Conservation (phyloP, 768 basidiomycete genomes). For the Porphyrellus cyaneotinctus region DNA sequence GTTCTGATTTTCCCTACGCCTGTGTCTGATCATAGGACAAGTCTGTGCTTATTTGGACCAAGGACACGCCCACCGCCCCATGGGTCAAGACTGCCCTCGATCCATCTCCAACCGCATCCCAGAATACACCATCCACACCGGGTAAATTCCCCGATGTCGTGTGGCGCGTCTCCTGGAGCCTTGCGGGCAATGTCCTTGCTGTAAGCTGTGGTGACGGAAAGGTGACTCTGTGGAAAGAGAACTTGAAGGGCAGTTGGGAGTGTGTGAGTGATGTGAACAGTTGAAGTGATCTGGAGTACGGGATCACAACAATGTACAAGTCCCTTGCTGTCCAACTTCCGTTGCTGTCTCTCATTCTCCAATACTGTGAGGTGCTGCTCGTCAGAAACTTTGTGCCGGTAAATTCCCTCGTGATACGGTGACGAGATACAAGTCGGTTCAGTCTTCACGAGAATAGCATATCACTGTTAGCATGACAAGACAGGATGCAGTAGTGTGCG, state of each 20-base stretch:
- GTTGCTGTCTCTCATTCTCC: too few relatives aligned
- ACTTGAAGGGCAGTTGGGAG: constrained; percentile 91
- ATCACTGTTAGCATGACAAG: background rate
- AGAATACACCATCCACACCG: constrained; percentile 42
- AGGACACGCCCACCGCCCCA: constrained; percentile 64
- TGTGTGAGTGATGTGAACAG: constrained; percentile 94
- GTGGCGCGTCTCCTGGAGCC: constrained; percentile 98
- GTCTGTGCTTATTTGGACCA: constrained; percentile 89
- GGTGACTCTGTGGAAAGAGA: constrained; percentile 98
- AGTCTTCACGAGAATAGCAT: too few relatives aligned
- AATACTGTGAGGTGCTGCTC: too few relatives aligned
- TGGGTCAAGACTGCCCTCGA: constrained; percentile 84
- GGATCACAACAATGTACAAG: too few relatives aligned
- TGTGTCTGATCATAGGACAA: constrained; percentile 48
- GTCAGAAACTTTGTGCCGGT: too few relatives aligned
- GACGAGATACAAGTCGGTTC: too few relatives aligned
- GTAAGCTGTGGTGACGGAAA: constrained; percentile 98
- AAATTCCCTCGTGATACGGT: too few relatives aligned
- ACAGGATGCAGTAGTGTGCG: background rate
- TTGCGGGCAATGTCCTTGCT: constrained; percentile 92
- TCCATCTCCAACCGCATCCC: constrained; percentile 50
- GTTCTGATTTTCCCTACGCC: background rate
- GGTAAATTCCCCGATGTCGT: constrained; percentile 96
- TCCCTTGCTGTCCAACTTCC: too few relatives aligned
- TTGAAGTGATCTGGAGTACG: constrained; percentile 31